Evolutionary conservation across 495 filamentous ascomycete genomes (phyloP).

Genomic region (Neurospora sp.): DNA sequence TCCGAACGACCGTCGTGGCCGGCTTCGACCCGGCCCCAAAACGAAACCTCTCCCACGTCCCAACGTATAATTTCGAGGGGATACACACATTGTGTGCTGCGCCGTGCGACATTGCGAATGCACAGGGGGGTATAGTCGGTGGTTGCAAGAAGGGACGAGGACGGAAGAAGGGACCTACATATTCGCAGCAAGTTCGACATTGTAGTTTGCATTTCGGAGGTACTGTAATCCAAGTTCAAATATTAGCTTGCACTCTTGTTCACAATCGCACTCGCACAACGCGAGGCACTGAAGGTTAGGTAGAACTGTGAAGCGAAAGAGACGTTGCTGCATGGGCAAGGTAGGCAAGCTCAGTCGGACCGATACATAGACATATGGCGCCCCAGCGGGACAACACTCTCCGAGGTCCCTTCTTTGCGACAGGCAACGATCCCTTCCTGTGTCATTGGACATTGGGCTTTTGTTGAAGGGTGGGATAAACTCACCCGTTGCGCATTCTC

Average conservation of each 20-base stretch:
- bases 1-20: background rate
- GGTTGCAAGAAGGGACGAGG: background rate
- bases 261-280: conserved; percentile 5
- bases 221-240: conserved; percentile 17
- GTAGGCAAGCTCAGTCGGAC: conserved; percentile 6
- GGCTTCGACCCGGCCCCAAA: conserved; percentile 1
- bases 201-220: conserved; percentile 32
- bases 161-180: conserved; percentile 30
- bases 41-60: background rate
- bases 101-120: background rate
- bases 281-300: background rate
- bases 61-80: background rate
- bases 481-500: conserved; percentile 42
- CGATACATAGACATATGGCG: conserved; percentile 6
- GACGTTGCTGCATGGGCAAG: background rate
- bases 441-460: background rate
- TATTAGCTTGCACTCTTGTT: background rate
- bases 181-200: conserved; percentile 41
- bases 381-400: background rate
- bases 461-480: conserved; percentile 6
- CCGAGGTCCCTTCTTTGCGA: background rate
- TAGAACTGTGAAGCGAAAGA: background rate
- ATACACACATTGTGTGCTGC: background rate
- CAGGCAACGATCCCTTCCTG: background rate
- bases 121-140: background rate